Conservation (phyloP, 2,329 filamentous ascomycete species). For the Penicillium aurantiogriseum region DNA sequence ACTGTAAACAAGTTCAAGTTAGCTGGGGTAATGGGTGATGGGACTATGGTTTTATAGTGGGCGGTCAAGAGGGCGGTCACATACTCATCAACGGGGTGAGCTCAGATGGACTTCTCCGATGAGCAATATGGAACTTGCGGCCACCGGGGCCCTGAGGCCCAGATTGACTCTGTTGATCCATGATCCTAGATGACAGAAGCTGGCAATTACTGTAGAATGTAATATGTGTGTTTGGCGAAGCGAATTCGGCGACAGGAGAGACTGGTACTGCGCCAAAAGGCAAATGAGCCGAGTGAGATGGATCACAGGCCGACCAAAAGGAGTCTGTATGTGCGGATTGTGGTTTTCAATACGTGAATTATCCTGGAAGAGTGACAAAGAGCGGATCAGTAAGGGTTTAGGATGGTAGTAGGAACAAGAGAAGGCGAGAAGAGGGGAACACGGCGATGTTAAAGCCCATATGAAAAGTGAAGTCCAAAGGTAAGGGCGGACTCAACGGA, state of each 20-base stretch:
- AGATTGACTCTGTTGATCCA: conserved; percentile 64
- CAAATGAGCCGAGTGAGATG: conserved; percentile 27
- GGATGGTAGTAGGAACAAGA: conserved; percentile 4
- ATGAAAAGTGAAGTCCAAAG: conserved; percentile 15
- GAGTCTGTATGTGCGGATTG: conserved; percentile 26
- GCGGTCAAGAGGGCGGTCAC: conserved; percentile 42
- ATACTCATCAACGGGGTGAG: conserved; percentile 96
- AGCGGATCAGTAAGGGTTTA: conserved; percentile 19
- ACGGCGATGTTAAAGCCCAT: conserved; percentile 4
- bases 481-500: conserved; percentile 18
- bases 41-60: not conserved
- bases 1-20: conserved; percentile 53
- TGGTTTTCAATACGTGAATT: conserved; percentile 20
- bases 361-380: conserved; percentile 18
- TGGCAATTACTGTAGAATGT: conserved; percentile 23
- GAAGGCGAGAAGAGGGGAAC: not conserved
- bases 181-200: conserved; percentile 39
- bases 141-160: conserved; percentile 68
- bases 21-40: not conserved
- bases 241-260: conserved; percentile 25
- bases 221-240: conserved; percentile 13
- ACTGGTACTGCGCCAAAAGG: conserved; percentile 26
- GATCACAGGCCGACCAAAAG: conserved; percentile 30
- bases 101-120: conserved; percentile 95
- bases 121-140: conserved; percentile 92